These are phyloP conservation scores for Tetragonia tetragonoides DNA, from an alignment of 148 eudicot species.

Conservation along the genomic window DNA sequence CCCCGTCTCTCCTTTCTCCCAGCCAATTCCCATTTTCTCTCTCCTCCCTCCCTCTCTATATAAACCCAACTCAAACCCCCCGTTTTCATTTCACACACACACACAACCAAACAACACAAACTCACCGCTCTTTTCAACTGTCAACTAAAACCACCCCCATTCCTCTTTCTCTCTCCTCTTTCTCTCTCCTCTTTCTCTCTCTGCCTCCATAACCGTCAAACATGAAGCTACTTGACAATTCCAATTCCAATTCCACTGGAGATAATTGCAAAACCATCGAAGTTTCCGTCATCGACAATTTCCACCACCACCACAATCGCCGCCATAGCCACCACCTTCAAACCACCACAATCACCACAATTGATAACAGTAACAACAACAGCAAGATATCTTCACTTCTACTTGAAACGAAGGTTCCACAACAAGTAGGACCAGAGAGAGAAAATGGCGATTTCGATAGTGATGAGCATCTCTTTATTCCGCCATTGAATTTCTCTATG, in stretches of 20 bases:
- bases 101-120: too few relatives aligned
- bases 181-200: conserved; percentile 15
- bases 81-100: neutral
- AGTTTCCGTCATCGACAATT: conserved; percentile 6
- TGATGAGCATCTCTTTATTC: conserved; percentile 43
- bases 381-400: neutral
- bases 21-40: conserved; percentile 13
- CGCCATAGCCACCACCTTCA: conserved; percentile 8
- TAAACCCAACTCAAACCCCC: conserved; percentile 9
- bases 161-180: neutral
- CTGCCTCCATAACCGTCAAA: too few relatives aligned
- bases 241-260: conserved; percentile 9
- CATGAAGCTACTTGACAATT: neutral
- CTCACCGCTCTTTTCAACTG: neutral
- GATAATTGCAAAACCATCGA: conserved; percentile 37
- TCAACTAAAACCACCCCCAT: neutral
- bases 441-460: conserved; percentile 3
- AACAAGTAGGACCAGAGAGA: neutral
- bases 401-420: neutral
- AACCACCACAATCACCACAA: neutral
- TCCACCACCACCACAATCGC: neutral
- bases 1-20: conserved; percentile 19
- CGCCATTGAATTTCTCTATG: conserved; percentile 81
- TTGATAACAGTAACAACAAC: neutral
- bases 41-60: conserved; percentile 15